A percentile compares a stretch with the other conserved stretches of the same genome.
Conservation (phyloP, 2,329 filamentous ascomycete genomes). For the Aspergillus transmontanensis region DNA sequence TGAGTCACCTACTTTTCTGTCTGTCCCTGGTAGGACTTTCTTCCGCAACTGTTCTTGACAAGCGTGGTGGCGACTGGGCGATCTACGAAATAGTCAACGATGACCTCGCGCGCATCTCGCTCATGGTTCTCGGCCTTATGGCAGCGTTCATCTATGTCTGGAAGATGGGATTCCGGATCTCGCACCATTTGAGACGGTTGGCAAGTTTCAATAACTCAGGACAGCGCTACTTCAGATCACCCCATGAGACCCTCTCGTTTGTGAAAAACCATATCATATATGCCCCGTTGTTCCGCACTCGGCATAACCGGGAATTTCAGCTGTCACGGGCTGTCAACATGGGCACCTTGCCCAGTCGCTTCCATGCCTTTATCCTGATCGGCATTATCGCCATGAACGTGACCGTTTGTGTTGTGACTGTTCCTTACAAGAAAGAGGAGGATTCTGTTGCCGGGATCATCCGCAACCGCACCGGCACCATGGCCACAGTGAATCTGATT, state of each 20-base stretch:
- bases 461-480: slow-evolving; percentile 46
- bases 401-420: slow-evolving; percentile 53
- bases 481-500: slow-evolving; percentile 48
- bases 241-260: slow-evolving; percentile 59
- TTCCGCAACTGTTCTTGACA: slow-evolving; percentile 30
- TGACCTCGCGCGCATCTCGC: slow-evolving; percentile 61
- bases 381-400: slow-evolving; percentile 47
- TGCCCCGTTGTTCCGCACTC: slow-evolving; percentile 46
- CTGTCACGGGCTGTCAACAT: slow-evolving; percentile 48
- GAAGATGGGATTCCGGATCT: slow-evolving; percentile 62
- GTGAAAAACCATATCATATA: slow-evolving; percentile 68
- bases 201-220: slow-evolving; percentile 76
- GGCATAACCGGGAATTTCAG: slow-evolving; percentile 50
- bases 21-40: slow-evolving; percentile 33
- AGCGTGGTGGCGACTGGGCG: slow-evolving; percentile 22
- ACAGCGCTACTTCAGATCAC: slow-evolving; percentile 74
- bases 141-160: slow-evolving; percentile 67
- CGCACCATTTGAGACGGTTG: slow-evolving; percentile 71
- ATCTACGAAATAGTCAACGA: slow-evolving; percentile 50
- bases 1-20: slow-evolving; percentile 25
- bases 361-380: slow-evolving; percentile 46
- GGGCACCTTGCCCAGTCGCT: slow-evolving; percentile 50
- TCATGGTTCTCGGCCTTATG: slow-evolving; percentile 66
- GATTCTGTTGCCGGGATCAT: slow-evolving; percentile 41
- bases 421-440: slow-evolving; percentile 42